Evolutionary conservation across 257 asterid genomes (phyloP).

Genomic region (Ehretia macrophylla): DNA sequence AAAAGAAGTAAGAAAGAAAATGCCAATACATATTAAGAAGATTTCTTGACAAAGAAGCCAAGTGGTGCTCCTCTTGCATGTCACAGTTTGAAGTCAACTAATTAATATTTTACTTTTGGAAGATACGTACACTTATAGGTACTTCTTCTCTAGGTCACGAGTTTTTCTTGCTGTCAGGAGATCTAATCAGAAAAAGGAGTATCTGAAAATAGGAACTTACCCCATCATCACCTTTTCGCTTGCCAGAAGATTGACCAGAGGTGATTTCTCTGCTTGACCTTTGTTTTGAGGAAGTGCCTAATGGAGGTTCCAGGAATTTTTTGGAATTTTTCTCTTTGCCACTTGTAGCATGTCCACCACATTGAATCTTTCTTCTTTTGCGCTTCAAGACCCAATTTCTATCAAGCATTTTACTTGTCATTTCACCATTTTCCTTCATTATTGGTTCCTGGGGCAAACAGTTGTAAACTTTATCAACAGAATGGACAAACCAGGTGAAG

Average conservation of each 20-base stretch:
- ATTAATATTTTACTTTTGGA: background rate
- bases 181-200: slow-evolving; percentile 3
- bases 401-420: slow-evolving; percentile 43
- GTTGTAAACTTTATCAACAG: slow-evolving; percentile 22
- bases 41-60: background rate
- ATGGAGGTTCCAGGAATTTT: slow-evolving; percentile 36
- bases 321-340: slow-evolving; percentile 37
- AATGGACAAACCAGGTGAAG: background rate
- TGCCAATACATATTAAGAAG: background rate
- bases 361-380: slow-evolving; percentile 56
- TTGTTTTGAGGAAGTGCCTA: slow-evolving; percentile 30
- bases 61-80: background rate
- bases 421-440: slow-evolving; percentile 55
- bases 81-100: background rate
- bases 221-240: slow-evolving; percentile 86
- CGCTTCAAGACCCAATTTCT: slow-evolving; percentile 73
- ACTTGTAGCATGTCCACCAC: slow-evolving; percentile 37
- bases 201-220: slow-evolving; percentile 35
- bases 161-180: background rate
- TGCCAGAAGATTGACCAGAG: slow-evolving; percentile 37
- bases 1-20: slow-evolving; percentile 1
- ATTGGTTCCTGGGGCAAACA: slow-evolving; percentile 19
- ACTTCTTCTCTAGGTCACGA: slow-evolving; percentile 4
- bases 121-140: background rate
- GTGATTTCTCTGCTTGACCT: slow-evolving; percentile 33